Conservation (phyloP, 1,139 yeast genomes). For the Saccharomyces hybrid region DNA sequence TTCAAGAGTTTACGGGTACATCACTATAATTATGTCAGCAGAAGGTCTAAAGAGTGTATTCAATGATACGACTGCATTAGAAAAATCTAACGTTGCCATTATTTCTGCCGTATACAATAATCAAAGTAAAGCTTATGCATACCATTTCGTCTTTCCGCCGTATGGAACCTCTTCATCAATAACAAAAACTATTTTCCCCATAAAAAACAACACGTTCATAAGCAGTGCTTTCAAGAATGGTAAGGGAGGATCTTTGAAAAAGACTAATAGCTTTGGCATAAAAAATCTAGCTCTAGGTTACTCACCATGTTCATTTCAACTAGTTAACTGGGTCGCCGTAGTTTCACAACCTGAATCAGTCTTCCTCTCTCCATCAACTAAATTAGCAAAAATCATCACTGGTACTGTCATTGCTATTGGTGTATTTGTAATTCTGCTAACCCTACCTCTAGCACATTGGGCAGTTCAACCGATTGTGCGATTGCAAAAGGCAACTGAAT, state of each 20-base stretch:
- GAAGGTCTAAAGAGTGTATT: constrained; percentile 44
- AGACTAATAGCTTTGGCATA: constrained; percentile 39
- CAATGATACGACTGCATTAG: constrained; percentile 41
- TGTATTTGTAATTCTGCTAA: constrained; percentile 60
- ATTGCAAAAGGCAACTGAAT: constrained; percentile 78
- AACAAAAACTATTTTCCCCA: constrained; percentile 23
- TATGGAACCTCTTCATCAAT: constrained; percentile 20
- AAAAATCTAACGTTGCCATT: constrained; percentile 38
- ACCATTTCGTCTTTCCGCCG: constrained; percentile 36
- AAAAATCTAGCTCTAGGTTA: constrained; percentile 62
- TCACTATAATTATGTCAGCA: constrained; percentile 60
- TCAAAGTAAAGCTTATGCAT: constrained; percentile 29
- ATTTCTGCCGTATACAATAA: constrained; percentile 30
- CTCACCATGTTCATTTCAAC: constrained; percentile 44
- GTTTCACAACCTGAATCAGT: constrained; percentile 56
- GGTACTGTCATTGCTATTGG: constrained; percentile 80
- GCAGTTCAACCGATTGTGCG: constrained; percentile 79
- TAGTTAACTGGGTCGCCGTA: constrained; percentile 66
- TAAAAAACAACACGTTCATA: constrained; percentile 26
- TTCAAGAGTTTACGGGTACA: constrained; percentile 61
- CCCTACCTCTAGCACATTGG: constrained; percentile 77
- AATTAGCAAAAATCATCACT: constrained; percentile 58
- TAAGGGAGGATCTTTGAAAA: constrained; percentile 46
- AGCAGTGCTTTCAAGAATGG: constrained; percentile 22
- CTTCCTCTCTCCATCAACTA: constrained; percentile 58